Base-by-base conservation (phyloP, 179 eudicot species). In the Dionaea muscipula region DNA sequence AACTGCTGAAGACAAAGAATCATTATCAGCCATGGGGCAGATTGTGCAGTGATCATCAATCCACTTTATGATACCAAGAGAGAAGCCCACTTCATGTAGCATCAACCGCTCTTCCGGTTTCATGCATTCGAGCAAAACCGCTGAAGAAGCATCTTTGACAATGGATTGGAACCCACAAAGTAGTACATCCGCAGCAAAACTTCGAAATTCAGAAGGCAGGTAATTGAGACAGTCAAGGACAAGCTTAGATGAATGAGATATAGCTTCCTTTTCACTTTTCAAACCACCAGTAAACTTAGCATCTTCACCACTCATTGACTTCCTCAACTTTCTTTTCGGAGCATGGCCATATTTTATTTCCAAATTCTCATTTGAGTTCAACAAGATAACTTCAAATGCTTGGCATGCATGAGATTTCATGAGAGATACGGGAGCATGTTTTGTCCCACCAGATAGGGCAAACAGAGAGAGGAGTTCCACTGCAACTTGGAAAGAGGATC, bases 31-130 rank as follows among this genome's bases (percentile, higher is more conserved):
- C 51, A 79, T 40, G 44, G 86, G 79, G 68, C 69, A 64, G 43
- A 69, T 65, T 11, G 72, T 57, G 23, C 68, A 67, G 68, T 84
- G 84, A 72, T 91, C 95, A 41, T 79, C 57, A 45, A 87, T 78
- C 98, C 96, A 91, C 68, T 91, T 94, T 57, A 73, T 47, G 47
- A 91, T 68, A 67, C 98, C 94, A 47, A 91, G 78, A 51, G 81
- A 73, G 9, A 82, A 68, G 37, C 98, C 98, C 37, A 91, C 68
- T 60, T 82, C 88, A 76, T 88, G 98, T 73, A 91, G 83, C 81
- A 91, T 81, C 51, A 77, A 75, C 44, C 82, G 88, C 47, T 88
- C 78, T 55, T 79, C 71, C 15, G 51, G 68, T 57, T 67, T 63
- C 54, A 67, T 77, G 66, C 94, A 87, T 51, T 81, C 80, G 38